These are phyloP conservation scores for Syzygium malaccense DNA, from an alignment of 441 rosid species.

Conservation along the genomic window DNA sequence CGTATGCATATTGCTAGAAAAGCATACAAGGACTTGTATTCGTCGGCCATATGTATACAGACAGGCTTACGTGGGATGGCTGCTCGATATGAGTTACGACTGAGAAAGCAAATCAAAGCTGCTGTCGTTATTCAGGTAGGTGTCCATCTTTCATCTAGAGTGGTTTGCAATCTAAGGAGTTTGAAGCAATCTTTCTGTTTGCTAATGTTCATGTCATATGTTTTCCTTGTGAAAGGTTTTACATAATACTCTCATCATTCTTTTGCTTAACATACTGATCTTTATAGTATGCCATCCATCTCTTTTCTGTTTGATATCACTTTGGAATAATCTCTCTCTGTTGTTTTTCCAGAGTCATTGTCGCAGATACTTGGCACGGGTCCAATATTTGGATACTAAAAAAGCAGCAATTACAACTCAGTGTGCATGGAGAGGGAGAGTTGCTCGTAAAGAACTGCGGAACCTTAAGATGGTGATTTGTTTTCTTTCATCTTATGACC, in stretches of 20 bases:
- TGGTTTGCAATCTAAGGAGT: neutral
- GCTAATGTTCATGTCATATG: neutral
- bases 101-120: constrained; percentile 12
- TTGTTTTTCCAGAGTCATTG: constrained; percentile 2
- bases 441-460: constrained; percentile 15
- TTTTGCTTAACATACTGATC: neutral
- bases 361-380: constrained; percentile 8
- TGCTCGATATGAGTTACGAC: constrained; percentile 7
- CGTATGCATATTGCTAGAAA: constrained; percentile 9
- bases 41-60: constrained; percentile 8
- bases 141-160: neutral
- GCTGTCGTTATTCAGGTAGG: constrained; percentile 7
- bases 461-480: constrained; percentile 14
- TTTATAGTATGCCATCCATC: neutral
- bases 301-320: neutral
- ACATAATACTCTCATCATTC: neutral
- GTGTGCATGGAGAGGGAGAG: constrained; percentile 18
- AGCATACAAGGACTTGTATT: neutral
- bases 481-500: neutral
- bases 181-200: neutral
- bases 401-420: constrained; percentile 12
- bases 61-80: constrained; percentile 14
- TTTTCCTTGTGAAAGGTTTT: neutral
- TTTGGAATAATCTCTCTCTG: neutral
- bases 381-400: neutral